Percentiles rank a stretch among this genome's conserved stretches.
These are phyloP conservation scores for Wickerhamiella pararugosa DNA, from an alignment of 1,139 yeast genomes.

Conservation along the genomic window DNA sequence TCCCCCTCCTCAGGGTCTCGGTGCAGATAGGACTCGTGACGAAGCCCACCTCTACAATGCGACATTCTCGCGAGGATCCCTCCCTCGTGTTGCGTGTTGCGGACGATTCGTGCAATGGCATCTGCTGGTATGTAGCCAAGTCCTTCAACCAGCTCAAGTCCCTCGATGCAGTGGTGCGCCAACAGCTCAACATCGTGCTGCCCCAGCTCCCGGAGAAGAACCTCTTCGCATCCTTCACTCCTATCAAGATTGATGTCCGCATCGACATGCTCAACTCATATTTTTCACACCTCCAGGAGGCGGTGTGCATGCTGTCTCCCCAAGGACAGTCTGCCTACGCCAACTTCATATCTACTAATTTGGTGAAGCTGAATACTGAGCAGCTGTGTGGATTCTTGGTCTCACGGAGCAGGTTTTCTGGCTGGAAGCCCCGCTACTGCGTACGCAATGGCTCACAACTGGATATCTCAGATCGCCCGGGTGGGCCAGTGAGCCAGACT, in stretches of 20 bases:
- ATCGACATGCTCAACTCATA: slow-evolving; percentile 42
- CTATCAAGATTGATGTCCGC: slow-evolving; percentile 51
- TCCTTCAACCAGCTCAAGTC: slow-evolving; percentile 38
- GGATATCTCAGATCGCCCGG: slow-evolving; percentile 46
- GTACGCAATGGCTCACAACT: slow-evolving; percentile 50
- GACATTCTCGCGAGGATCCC: slow-evolving; percentile 36
- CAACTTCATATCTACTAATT: slow-evolving; percentile 50
- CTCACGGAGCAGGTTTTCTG: slow-evolving; percentile 42
- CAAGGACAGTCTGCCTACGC: slow-evolving; percentile 44
- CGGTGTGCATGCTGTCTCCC: slow-evolving; percentile 27
- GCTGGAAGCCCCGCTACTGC: slow-evolving; percentile 68
- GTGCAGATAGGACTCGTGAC: slow-evolving; percentile 42
- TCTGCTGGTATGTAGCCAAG: slow-evolving; percentile 60
- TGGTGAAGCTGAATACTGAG: slow-evolving; percentile 36
- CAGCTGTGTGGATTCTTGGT: slow-evolving; percentile 24
- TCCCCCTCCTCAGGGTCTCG: slow-evolving; percentile 27
- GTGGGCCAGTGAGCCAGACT: slow-evolving; percentile 42
- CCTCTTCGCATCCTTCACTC: slow-evolving; percentile 42
- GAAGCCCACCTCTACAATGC: slow-evolving; percentile 18
- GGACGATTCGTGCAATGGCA: slow-evolving; percentile 35
- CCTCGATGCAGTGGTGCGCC: slow-evolving; percentile 42
- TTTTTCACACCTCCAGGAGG: slow-evolving; percentile 30
- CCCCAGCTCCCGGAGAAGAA: slow-evolving; percentile 52
- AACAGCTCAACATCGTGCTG: slow-evolving; percentile 39
- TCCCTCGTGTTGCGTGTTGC: slow-evolving; percentile 44